Evolutionary conservation across 441 rosid species (phyloP).

Genomic region (Hura crepitans): DNA sequence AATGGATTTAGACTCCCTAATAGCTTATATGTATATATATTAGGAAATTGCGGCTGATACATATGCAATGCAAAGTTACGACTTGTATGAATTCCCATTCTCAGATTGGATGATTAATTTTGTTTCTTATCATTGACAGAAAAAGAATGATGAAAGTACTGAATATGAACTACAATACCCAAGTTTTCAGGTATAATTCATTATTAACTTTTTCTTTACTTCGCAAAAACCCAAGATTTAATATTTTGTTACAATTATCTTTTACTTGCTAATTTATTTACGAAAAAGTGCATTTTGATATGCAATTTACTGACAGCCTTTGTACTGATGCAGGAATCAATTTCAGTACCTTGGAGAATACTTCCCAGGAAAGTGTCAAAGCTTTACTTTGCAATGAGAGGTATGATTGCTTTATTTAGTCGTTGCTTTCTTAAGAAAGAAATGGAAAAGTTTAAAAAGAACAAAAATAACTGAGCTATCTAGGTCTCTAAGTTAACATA

Average conservation of each 20-base stretch:
- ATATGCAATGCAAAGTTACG: background rate
- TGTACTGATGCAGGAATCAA: conserved; percentile 47
- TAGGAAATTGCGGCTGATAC: conserved; percentile 3
- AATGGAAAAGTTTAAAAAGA: background rate
- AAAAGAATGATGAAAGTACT: conserved; percentile 49
- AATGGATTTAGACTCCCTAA: background rate
- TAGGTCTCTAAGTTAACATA: background rate
- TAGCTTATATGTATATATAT: background rate
- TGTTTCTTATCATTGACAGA: conserved; percentile 43
- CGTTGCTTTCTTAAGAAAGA: background rate
- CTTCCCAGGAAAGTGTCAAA: conserved; percentile 59
- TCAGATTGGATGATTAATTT: conserved; percentile 15
- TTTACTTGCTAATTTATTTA: background rate
- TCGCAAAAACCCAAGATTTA: background rate
- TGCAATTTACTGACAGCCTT: conserved; percentile 5
- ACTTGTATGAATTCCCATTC: background rate
- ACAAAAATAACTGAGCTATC: background rate
- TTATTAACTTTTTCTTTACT: no score
- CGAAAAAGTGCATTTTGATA: no score
- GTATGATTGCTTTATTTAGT: conserved; percentile 29
- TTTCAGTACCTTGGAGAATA: conserved; percentile 59
- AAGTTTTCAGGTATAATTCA: conserved; percentile 60
- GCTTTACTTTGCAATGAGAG: conserved; percentile 82
- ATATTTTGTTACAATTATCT: background rate
- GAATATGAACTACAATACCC: conserved; percentile 52